These are phyloP conservation scores for Yamadazyma songkhlaensis DNA, from an alignment of 1,139 yeast species.

Conservation along the genomic window DNA sequence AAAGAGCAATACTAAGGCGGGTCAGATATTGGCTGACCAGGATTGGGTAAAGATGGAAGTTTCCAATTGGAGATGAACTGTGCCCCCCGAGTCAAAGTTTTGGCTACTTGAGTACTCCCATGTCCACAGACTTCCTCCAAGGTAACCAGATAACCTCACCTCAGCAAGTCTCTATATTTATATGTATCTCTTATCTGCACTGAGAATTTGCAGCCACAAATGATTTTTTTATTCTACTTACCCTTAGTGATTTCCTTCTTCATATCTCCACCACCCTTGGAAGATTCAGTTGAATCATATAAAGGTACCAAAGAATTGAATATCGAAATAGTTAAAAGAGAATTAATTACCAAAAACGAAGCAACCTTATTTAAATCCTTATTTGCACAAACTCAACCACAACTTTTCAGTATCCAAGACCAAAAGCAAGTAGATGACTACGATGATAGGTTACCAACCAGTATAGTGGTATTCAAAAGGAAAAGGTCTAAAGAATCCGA, in stretches of 20 bases:
- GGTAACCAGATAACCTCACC: too few relatives aligned
- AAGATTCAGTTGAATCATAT: not conserved
- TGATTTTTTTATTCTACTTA: not conserved
- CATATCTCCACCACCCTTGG: not conserved
- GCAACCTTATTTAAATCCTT: constrained; percentile 12
- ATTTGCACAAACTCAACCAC: constrained; percentile 8
- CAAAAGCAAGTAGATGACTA: constrained; percentile 8
- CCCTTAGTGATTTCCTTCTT: not conserved
- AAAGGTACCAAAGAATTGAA: constrained; percentile 7
- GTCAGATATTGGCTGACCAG: too few relatives aligned
- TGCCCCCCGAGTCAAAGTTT: too few relatives aligned
- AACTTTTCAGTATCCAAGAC: constrained; percentile 8
- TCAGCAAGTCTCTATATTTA: too few relatives aligned
- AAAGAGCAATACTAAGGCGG: too few relatives aligned
- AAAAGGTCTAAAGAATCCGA: constrained; percentile 8
- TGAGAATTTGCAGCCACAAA: constrained; percentile 4
- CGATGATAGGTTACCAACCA: constrained; percentile 13
- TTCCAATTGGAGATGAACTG: too few relatives aligned
- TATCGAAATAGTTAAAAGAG: constrained; percentile 7
- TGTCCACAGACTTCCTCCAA: too few relatives aligned
- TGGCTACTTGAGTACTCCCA: too few relatives aligned
- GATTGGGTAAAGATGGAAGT: too few relatives aligned
- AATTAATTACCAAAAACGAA: constrained; percentile 8
- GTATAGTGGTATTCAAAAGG: constrained; percentile 13
- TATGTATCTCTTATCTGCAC: too few relatives aligned